phyloP scores from a whole-genome alignment of 2,329 filamentous ascomycete genomes.

The Knoxdaviesia proteae region DNA sequence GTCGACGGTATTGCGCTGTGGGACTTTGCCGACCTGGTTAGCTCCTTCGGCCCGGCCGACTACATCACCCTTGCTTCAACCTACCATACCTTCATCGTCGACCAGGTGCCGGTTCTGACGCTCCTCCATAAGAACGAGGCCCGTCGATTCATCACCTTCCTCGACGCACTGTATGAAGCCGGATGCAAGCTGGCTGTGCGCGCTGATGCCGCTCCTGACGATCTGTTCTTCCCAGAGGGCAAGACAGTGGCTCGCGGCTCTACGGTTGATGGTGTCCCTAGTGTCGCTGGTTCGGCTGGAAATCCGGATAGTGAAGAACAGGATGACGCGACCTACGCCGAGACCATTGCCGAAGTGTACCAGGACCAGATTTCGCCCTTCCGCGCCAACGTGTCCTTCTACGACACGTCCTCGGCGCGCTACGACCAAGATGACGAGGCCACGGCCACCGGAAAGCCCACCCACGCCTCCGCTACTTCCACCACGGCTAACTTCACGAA shows the following conservation, averaged over 20 bases:
- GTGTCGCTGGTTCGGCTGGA: not conserved
- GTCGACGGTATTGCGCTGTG: conserved; percentile 38
- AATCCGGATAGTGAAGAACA: conserved; percentile 6
- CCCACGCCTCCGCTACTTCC: conserved; percentile 20
- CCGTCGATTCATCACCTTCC: conserved; percentile 55
- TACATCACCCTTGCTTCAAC: conserved; percentile 65
- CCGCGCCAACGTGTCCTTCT: conserved; percentile 55
- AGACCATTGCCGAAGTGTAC: conserved; percentile 43
- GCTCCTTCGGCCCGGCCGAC: conserved; percentile 54
- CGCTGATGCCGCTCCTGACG: conserved; percentile 47
- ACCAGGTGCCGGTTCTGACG: conserved; percentile 45
- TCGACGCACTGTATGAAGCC: conserved; percentile 68
- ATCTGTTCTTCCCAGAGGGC: conserved; percentile 55
- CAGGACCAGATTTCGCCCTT: conserved; percentile 62
- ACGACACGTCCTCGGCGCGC: conserved; percentile 24
- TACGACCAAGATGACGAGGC: conserved; percentile 38
- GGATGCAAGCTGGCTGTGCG: conserved; percentile 53
- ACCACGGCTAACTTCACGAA: conserved; percentile 41
- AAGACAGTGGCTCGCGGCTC: conserved; percentile 4
- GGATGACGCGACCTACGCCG: conserved; percentile 19
- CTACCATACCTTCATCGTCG: conserved; percentile 59
- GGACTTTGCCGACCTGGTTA: conserved; percentile 48
- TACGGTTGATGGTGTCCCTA: not conserved
- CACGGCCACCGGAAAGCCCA: conserved; percentile 7
- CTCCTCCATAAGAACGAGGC: conserved; percentile 61